Percentiles rank a stretch among this genome's conserved stretches.
Conservation (phyloP, 2,329 filamentous ascomycete species). For the Dendrostoma leiphaemia region DNA sequence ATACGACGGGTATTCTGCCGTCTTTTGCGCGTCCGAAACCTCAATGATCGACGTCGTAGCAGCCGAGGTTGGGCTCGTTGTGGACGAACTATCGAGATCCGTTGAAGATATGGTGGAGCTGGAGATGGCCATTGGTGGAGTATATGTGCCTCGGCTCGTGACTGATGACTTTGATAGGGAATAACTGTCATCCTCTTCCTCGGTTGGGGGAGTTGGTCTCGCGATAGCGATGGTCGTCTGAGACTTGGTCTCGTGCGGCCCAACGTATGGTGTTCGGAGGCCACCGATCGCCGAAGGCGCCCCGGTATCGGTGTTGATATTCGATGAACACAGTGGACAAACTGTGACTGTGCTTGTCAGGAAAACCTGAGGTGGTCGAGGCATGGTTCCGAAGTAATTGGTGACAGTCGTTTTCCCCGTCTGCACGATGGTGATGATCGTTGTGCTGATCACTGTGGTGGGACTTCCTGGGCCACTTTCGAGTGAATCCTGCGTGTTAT, state of each 20-base stretch:
- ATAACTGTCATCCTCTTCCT: no score
- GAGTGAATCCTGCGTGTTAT: background rate
- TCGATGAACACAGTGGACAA: background rate
- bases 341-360: background rate
- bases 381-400: background rate
- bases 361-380: background rate
- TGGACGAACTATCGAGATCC: background rate
- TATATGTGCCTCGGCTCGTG: background rate
- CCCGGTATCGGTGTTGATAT: background rate
- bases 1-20: background rate
- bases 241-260: background rate
- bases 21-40: background rate
- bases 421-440: background rate
- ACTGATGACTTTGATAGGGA: no score
- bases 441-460: background rate
- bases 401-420: constrained; percentile 2
- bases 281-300: background rate
- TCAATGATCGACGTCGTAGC: background rate
- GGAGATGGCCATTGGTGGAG: background rate
- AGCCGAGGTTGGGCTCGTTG: background rate
- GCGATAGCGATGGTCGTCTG: background rate
- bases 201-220: no score
- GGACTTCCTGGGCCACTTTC: background rate
- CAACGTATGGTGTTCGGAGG: background rate
- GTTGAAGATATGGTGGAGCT: background rate